Evolutionary conservation across 140 eudicot species (phyloP), one percentile per base, ranked within the genome.

Genomic region (Ambrosia hybrid): DNA sequence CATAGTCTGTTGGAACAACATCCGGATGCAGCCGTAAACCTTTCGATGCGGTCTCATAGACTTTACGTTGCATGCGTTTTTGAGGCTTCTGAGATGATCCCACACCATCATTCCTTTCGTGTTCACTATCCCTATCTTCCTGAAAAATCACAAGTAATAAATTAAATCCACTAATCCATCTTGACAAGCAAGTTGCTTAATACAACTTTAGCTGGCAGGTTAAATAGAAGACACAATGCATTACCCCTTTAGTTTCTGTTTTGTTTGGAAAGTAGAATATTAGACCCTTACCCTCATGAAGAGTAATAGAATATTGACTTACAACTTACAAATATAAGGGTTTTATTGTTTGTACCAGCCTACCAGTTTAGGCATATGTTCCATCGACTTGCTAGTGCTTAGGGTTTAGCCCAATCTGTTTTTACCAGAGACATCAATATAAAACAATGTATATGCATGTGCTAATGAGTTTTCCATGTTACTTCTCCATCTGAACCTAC

Each of bases 61-160:
- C 71, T 83, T 90, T 94, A 46, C 69, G 81, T 60, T 81, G 96
- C 70, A 78, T 65, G 51, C 87, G 97, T 76, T 90, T 94, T 73
- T 83, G 84, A 80, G 94, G 79, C 78, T 86, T 94, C 53, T 83
- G 83, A 36, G 97, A 85, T 75, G 91, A 71, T 76, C 88, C 97
- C 11, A 71, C 92, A 51, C 90, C 91, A 62, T 82, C 97, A 73
- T 88, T 81, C 77, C 91, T 94, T 82, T 94, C 97, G 76, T 90
- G 96, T 30, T 94, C 99, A 78, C 94, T 86, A 72, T 94, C 96
- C 76, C 87, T 83, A 59, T 87, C 96, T 63, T 78, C 97, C 97
- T 94, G 91, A 74, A 21, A 76, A 64, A 39, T 66, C 76, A 77
- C 53, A 76, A 74, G 38, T 15, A 21, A 73, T 46, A 37, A 45